These are phyloP conservation scores for Alternaria consortialis DNA, from an alignment of 2,329 filamentous ascomycete genomes.

Conservation along the genomic window DNA sequence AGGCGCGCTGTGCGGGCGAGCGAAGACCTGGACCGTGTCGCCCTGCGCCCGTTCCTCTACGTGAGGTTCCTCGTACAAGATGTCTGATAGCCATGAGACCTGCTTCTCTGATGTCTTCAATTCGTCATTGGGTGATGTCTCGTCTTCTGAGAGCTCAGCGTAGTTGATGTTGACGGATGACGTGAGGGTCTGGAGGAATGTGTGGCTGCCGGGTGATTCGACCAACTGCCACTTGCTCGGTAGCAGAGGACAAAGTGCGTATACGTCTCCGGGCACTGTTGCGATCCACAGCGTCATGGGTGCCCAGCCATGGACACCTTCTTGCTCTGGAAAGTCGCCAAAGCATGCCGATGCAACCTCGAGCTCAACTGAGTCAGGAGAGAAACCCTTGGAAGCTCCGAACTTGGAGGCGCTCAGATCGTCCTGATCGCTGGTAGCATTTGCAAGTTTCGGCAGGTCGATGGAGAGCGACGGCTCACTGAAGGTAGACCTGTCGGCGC, in stretches of 20 bases:
- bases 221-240: conserved; percentile 80
- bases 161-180: conserved; percentile 80
- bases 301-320: conserved; percentile 77
- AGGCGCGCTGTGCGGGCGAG: conserved; percentile 62
- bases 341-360: conserved; percentile 92
- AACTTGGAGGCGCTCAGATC: conserved; percentile 81
- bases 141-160: conserved; percentile 38
- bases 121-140: conserved; percentile 54
- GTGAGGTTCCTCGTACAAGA: conserved; percentile 59
- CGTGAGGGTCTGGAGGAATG: conserved; percentile 81
- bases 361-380: conserved; percentile 90
- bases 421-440: conserved; percentile 81
- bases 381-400: conserved; percentile 81
- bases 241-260: conserved; percentile 89
- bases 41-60: conserved; percentile 53
- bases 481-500: conserved; percentile 86
- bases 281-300: conserved; percentile 96
- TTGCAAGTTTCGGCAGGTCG: conserved; percentile 87
- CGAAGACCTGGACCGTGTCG: conserved; percentile 61
- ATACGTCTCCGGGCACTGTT: conserved; percentile 93
- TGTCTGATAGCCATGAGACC: conserved; percentile 64
- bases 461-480: conserved; percentile 83
- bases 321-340: conserved; percentile 69
- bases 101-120: conserved; percentile 61
- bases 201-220: conserved; percentile 58